Conservation (phyloP, 192 early-diverging fungal genomes). For the Thamnidium elegans region DNA sequence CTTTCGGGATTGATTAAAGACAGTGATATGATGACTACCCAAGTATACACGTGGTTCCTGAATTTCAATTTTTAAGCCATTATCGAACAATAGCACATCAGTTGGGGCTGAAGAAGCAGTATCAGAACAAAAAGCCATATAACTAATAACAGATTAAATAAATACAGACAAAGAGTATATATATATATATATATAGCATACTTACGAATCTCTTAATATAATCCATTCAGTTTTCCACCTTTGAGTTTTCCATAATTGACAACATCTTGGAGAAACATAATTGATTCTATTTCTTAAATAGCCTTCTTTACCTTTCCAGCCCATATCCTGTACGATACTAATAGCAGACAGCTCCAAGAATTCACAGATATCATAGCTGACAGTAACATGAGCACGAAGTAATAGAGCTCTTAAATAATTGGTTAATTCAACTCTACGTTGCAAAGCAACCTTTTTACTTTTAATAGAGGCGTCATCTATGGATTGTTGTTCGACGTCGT, state of each 20-base stretch:
- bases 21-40: slow-evolving; percentile 55
- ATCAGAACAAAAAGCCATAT: slow-evolving; percentile 43
- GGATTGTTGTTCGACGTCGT: neutral
- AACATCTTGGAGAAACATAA: slow-evolving; percentile 46
- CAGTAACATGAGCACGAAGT: slow-evolving; percentile 53
- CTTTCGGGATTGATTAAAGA: slow-evolving; percentile 56
- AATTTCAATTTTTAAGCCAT: slow-evolving; percentile 30
- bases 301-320: slow-evolving; percentile 81
- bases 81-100: slow-evolving; percentile 54
- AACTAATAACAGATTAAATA: slow-evolving; percentile 2
- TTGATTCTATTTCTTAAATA: slow-evolving; percentile 60
- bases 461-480: slow-evolving; percentile 13
- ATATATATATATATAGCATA: neutral
- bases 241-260: slow-evolving; percentile 24
- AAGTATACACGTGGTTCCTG: slow-evolving; percentile 31
- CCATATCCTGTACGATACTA: slow-evolving; percentile 71
- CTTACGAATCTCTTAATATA: slow-evolving; percentile 62
- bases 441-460: slow-evolving; percentile 23
- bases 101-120: slow-evolving; percentile 35
- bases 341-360: slow-evolving; percentile 71
- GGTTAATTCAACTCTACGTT: slow-evolving; percentile 51
- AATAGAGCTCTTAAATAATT: slow-evolving; percentile 57
- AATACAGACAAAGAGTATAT: neutral
- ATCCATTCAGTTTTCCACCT: slow-evolving; percentile 65
- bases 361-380: slow-evolving; percentile 65